These are phyloP conservation scores for Ceratocystis albifundus DNA, from an alignment of 2,329 filamentous ascomycete genomes.

Conservation along the genomic window DNA sequence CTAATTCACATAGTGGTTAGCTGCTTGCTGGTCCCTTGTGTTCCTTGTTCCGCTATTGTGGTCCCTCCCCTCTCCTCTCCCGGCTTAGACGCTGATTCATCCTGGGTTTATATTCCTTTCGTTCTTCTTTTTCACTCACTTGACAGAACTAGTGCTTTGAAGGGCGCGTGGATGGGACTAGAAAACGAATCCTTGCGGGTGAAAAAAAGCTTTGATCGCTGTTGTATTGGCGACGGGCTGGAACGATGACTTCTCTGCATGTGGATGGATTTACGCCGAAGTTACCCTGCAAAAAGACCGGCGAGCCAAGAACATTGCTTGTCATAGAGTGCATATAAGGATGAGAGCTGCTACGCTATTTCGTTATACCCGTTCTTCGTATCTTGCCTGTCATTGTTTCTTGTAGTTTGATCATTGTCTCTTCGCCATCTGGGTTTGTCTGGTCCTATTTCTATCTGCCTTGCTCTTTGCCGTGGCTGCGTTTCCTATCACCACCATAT, in stretches of 20 bases:
- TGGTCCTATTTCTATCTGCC: not conserved
- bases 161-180: conserved; percentile 1
- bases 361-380: not conserved
- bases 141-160: not conserved
- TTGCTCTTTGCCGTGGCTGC: not conserved
- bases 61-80: not conserved
- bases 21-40: not conserved
- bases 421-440: not conserved
- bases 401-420: not conserved
- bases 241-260: not conserved
- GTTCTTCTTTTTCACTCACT: not conserved
- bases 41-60: not conserved
- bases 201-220: conserved; percentile 9
- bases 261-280: not conserved
- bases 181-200: not conserved
- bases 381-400: not conserved
- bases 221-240: not conserved
- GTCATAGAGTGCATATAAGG: not conserved
- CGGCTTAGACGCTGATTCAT: not conserved
- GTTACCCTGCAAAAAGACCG: not conserved
- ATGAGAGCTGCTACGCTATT: not conserved
- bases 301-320: not conserved
- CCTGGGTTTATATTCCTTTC: not conserved
- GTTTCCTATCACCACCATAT: not conserved
- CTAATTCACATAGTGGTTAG: not conserved